Conservation (phyloP, 169 alveolate genomes). For the Plasmodium gonderi region DNA sequence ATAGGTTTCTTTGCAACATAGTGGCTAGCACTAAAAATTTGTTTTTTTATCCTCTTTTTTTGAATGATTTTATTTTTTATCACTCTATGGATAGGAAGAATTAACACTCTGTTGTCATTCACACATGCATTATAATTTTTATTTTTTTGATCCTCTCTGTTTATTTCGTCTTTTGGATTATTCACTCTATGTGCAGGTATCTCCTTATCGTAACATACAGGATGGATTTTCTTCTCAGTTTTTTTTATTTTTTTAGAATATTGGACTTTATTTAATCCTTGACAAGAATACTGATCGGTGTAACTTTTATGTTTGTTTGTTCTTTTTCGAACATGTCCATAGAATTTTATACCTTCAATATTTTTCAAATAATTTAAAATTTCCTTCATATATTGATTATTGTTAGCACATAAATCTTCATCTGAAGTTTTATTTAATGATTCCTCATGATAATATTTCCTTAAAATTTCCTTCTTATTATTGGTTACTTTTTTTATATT, state of each 20-base stretch:
- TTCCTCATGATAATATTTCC: neutral
- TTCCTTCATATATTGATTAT: slow-evolving; percentile 8
- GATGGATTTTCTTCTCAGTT: neutral
- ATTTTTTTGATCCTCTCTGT: neutral
- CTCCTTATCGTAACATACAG: too few species aligned
- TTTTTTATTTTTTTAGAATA: neutral
- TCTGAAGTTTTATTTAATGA: neutral
- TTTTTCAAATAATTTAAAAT: neutral
- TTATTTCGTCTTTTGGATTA: too few species aligned
- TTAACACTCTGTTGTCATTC: neutral
- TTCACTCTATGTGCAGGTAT: too few species aligned
- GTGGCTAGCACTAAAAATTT: neutral
- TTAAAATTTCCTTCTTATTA: neutral
- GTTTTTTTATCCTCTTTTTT: slow-evolving; percentile 1
- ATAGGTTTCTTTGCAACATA: neutral
- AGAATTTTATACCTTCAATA: slow-evolving; percentile 9
- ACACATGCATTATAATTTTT: neutral
- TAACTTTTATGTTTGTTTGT: neutral
- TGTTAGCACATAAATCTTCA: neutral
- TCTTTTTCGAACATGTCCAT: neutral
- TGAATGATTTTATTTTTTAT: slow-evolving; percentile 17
- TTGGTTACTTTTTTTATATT: slow-evolving; percentile 1
- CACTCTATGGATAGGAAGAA: neutral
- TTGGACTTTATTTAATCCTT: neutral
- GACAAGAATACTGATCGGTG: neutral